Percentiles rank a stretch among this genome's conserved stretches.
phyloP scores from a whole-genome alignment of 1,284 basidiomycete genomes.

The Puccinia horiana region DNA sequence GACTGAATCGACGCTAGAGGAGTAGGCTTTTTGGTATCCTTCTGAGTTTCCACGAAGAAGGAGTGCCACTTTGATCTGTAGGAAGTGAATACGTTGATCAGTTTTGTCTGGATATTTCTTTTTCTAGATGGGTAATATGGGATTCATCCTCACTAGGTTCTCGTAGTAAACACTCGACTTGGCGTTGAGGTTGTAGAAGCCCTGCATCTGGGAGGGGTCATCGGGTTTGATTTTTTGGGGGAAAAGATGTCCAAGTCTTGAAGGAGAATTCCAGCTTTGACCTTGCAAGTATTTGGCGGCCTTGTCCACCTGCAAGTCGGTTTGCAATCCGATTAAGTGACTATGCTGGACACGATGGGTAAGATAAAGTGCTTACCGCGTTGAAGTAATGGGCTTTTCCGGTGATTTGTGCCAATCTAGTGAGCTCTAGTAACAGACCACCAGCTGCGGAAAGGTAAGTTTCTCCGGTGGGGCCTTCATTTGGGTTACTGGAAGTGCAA shows the following conservation, averaged over 20 bases:
- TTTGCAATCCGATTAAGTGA: background rate
- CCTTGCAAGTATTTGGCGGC: slow-evolving; percentile 62
- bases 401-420: slow-evolving; percentile 63
- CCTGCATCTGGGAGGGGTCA: slow-evolving; percentile 7
- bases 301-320: slow-evolving; percentile 59
- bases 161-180: slow-evolving; percentile 40
- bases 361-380: slow-evolving; percentile 54
- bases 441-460: slow-evolving; percentile 59
- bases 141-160: slow-evolving; percentile 20
- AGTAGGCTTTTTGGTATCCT: slow-evolving; percentile 27
- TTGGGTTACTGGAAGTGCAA: slow-evolving; percentile 27
- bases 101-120: background rate
- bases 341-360: no score
- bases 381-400: slow-evolving; percentile 64
- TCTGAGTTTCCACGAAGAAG: slow-evolving; percentile 31
- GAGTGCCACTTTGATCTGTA: slow-evolving; percentile 27
- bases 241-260: slow-evolving; percentile 35
- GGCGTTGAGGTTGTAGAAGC: slow-evolving; percentile 32
- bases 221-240: slow-evolving; percentile 41
- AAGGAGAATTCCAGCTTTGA: slow-evolving; percentile 46
- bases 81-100: background rate
- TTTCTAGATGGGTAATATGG: background rate
- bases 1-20: slow-evolving; percentile 21
- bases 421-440: slow-evolving; percentile 64
- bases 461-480: slow-evolving; percentile 23